A percentile compares a stretch with the other conserved stretches of the same genome.
Conservation (phyloP, 2,329 filamentous ascomycete genomes). For the Dactylellina haptotyla region DNA sequence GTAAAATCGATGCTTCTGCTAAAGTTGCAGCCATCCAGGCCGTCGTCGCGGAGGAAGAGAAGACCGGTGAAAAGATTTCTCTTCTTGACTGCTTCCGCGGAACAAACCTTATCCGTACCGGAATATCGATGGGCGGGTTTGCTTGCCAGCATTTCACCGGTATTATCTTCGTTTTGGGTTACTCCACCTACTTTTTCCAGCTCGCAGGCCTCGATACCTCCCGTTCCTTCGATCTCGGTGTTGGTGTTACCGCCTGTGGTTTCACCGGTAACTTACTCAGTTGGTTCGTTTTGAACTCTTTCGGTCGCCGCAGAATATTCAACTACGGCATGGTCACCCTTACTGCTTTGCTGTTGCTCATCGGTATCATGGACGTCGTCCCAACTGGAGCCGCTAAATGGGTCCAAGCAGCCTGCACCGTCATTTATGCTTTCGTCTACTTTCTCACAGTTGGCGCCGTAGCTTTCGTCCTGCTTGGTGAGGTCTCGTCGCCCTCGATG, state of each 20-base stretch:
- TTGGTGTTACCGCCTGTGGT: conserved; percentile 61
- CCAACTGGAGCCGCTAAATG: conserved; percentile 61
- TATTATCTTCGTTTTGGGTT: conserved; percentile 62
- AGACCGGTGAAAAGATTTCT: conserved; percentile 60
- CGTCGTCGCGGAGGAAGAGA: conserved; percentile 61
- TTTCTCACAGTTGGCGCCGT: conserved; percentile 64
- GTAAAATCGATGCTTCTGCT: conserved; percentile 61
- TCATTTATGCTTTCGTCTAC: conserved; percentile 63
- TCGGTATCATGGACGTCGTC: conserved; percentile 62
- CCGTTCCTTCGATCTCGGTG: conserved; percentile 56
- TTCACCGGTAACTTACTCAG: conserved; percentile 61
- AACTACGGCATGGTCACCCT: conserved; percentile 59
- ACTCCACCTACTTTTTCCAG: conserved; percentile 65
- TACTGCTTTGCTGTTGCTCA: conserved; percentile 60
- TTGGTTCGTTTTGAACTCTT: conserved; percentile 60
- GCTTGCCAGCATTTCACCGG: conserved; percentile 35
- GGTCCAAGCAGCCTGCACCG: conserved; percentile 62
- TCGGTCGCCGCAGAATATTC: conserved; percentile 59
- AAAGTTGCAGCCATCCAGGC: conserved; percentile 61
- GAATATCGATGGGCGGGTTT: conserved; percentile 60
- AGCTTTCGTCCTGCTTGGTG: conserved; percentile 64
- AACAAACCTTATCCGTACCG: conserved; percentile 63
- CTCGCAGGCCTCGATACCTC: conserved; percentile 62
- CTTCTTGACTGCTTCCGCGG: conserved; percentile 62
- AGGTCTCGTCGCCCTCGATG: conserved; percentile 64